Conservation (phyloP, 2,329 filamentous ascomycete species). For the Elsinoe necatrix region DNA sequence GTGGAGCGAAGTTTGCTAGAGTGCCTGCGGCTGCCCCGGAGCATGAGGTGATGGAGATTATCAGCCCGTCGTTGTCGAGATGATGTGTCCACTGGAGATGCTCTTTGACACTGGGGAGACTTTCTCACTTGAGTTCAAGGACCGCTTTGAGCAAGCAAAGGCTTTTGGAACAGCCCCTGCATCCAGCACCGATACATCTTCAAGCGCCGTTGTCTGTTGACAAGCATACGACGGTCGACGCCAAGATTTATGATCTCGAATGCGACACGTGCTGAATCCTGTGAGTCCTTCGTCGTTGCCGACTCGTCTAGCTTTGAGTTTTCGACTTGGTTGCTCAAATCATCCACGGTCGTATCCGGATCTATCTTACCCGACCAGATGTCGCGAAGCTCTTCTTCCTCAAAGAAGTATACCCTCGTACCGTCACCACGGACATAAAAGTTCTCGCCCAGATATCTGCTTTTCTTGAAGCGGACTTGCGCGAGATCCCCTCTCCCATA, state of each 20-base stretch:
- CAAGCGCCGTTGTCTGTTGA: slow-evolving; percentile 80
- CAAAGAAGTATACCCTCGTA: slow-evolving; percentile 96
- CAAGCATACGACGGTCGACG: slow-evolving; percentile 77
- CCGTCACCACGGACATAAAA: slow-evolving; percentile 96
- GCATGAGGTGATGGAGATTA: too few relatives aligned
- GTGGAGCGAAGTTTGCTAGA: too few relatives aligned
- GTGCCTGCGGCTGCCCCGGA: too few relatives aligned
- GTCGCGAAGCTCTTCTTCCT: slow-evolving; percentile 66
- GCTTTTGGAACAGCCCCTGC: slow-evolving; percentile 64
- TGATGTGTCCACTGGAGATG: too few relatives aligned
- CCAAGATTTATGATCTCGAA: slow-evolving; percentile 71
- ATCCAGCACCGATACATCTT: slow-evolving; percentile 99
- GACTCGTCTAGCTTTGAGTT: slow-evolving; percentile 16
- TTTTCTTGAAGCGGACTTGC: slow-evolving; percentile 95
- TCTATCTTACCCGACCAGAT: slow-evolving; percentile 59
- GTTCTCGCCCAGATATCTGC: slow-evolving; percentile 87
- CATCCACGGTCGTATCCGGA: slow-evolving; percentile 9
- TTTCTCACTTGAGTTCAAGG: neutral
- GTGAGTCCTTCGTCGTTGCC: neutral
- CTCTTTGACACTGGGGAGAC: too few relatives aligned
- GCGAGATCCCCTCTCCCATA: slow-evolving; percentile 93
- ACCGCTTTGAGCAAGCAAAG: slow-evolving; percentile 18
- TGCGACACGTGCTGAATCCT: slow-evolving; percentile 18
- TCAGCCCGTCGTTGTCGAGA: too few relatives aligned
- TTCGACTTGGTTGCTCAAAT: slow-evolving; percentile 18